These are phyloP conservation scores for Theileria parva DNA, from an alignment of 169 alveolate species.

Conservation along the genomic window DNA sequence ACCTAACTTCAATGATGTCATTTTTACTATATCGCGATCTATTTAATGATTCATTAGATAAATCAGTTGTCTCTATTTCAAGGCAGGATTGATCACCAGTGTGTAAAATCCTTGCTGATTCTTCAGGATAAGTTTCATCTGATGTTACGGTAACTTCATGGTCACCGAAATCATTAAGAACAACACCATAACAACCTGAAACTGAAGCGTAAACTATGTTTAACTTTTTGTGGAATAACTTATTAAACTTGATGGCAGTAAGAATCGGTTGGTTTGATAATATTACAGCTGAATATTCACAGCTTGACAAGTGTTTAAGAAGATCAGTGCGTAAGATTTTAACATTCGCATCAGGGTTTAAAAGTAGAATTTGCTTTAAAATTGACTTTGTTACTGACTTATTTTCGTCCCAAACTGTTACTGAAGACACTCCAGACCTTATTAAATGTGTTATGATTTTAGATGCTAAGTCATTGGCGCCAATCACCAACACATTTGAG, in stretches of 20 bases:
- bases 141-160: slow-evolving; percentile 40
- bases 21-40: slow-evolving; percentile 20
- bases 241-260: slow-evolving; percentile 29
- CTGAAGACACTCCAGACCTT: slow-evolving; percentile 47
- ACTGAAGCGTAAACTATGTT: slow-evolving; percentile 35
- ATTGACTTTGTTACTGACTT: neutral
- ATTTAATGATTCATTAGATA: too few species aligned
- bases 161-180: slow-evolving; percentile 53
- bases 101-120: slow-evolving; percentile 21
- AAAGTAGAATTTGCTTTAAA: neutral
- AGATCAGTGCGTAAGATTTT: slow-evolving; percentile 38
- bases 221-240: slow-evolving; percentile 5
- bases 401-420: slow-evolving; percentile 30
- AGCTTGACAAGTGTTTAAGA: neutral
- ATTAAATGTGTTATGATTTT: slow-evolving; percentile 48
- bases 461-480: slow-evolving; percentile 46
- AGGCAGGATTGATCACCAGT: slow-evolving; percentile 19
- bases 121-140: slow-evolving; percentile 47
- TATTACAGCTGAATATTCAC: slow-evolving; percentile 14
- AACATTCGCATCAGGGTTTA: slow-evolving; percentile 42
- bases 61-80: slow-evolving; percentile 18
- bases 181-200: slow-evolving; percentile 48
- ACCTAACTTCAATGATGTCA: slow-evolving; percentile 13
- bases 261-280: slow-evolving; percentile 36
- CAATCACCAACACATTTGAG: slow-evolving; percentile 55